Percentiles rank a stretch among this genome's conserved stretches.
These are phyloP conservation scores for Salix suchowensis DNA, from an alignment of 345 rosid species.

Conservation along the genomic window DNA sequence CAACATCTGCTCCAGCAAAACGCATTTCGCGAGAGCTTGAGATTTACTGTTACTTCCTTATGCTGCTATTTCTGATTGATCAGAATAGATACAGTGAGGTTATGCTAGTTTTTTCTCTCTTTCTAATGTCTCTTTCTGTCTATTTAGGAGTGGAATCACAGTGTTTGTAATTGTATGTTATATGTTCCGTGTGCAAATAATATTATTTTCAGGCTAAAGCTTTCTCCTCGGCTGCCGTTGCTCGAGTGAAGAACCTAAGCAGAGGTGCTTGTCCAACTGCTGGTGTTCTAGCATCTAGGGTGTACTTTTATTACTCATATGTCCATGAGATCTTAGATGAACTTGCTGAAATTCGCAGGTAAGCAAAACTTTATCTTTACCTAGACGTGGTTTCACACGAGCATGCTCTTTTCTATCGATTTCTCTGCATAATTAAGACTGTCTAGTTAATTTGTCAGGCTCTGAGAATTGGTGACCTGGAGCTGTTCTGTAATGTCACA, in stretches of 20 bases:
- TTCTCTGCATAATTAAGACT: background rate
- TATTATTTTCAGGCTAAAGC: constrained; percentile 61
- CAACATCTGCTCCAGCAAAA: constrained; percentile 51
- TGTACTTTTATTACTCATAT: constrained; percentile 69
- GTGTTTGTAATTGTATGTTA: too few relatives aligned
- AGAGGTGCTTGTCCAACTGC: constrained; percentile 52
- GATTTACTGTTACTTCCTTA: constrained; percentile 63
- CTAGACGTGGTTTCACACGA: background rate
- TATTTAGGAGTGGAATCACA: too few relatives aligned
- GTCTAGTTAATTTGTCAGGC: constrained; percentile 38
- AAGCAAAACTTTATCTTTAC: background rate
- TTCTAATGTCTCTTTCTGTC: background rate
- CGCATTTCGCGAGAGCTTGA: constrained; percentile 68
- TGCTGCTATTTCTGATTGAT: constrained; percentile 68
- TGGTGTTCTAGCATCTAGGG: constrained; percentile 60
- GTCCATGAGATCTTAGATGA: constrained; percentile 69
- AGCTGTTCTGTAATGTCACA: constrained; percentile 63
- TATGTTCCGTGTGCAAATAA: too few relatives aligned
- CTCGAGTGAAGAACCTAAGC: constrained; percentile 57
- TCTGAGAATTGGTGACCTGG: constrained; percentile 82
- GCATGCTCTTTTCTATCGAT: background rate
- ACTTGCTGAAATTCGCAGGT: constrained; percentile 84
- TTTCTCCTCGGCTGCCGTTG: constrained; percentile 73
- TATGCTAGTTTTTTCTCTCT: background rate
- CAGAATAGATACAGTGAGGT: constrained; percentile 73